Evolutionary conservation across 768 basidiomycete species (phyloP), one percentile per base, ranked within the genome.

Genomic region (Stropharia rugosoannulata): DNA sequence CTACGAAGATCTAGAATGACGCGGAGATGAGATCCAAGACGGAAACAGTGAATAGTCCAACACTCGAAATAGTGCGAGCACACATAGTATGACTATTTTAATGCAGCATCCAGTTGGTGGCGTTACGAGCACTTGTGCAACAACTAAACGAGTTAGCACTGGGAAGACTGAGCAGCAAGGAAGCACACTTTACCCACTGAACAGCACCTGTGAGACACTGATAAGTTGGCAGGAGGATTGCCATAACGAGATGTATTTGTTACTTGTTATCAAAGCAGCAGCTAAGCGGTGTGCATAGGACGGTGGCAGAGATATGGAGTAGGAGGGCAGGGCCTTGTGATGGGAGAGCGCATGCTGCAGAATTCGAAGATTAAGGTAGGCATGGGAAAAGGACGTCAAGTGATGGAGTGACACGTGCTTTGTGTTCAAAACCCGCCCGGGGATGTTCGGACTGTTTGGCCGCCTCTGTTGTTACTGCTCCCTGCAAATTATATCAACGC

Each of bases 1-100:
- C 53, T 91, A 90, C 60, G 90, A 93, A 64, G 90, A 92, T 64
- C 79, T 91, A 19, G 86, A 70, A 43, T 81, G 58, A 54, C 37
- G 15, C 35, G 25, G 45, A 45, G 44, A 45, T 13, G 22, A 43
- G 22, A 18, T 18, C 18, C 16, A 32, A 10, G 29, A 32, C 29
- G 9, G 29, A 32, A 10, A 32, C 29, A 32, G 29, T 32, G 29
- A 32, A 32, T 32, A 32, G 29, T 7, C 7, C 29, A 32, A 32
- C 9, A 32, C 29, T 32, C 29, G 29, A 32, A 32, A 32, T 32
- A 32, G 3, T 32, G 29, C 29, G 29, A 32, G 29, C 29, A 32
- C 29, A 32, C 29, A 32, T 10, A 32, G 29, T 32, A 32, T 32
- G 29, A 7, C 29, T 32, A 32, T 32, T 32, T 32, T 32, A 32